Evolutionary conservation across 805 yeast species (phyloP).

Genomic region (Hanseniaspora mollemarum): DNA sequence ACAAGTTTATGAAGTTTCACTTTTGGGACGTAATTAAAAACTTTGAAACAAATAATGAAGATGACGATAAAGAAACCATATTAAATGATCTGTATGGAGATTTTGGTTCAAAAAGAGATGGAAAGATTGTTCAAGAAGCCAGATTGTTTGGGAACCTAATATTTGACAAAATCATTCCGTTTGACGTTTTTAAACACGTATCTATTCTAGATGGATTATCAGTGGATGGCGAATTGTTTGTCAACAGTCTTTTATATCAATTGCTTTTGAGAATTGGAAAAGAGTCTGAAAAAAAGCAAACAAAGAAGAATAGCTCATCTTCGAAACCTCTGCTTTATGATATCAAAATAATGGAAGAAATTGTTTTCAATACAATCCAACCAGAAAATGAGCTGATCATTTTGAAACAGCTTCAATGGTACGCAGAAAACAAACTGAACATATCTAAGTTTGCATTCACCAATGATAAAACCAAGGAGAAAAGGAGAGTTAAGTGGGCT

Average conservation of each 20-base stretch:
- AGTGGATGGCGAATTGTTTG: constrained; percentile 50
- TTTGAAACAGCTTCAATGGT: constrained; percentile 29
- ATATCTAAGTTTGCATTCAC: constrained; percentile 19
- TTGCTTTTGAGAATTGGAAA: constrained; percentile 55
- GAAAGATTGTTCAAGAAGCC: constrained; percentile 59
- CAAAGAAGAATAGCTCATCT: constrained; percentile 23
- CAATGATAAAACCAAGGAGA: constrained; percentile 21
- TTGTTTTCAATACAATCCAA: constrained; percentile 21
- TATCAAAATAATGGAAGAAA: constrained; percentile 25
- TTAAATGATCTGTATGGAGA: constrained; percentile 29
- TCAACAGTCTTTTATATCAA: constrained; percentile 62
- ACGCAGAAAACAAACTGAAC: constrained; percentile 24
- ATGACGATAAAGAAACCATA: constrained; percentile 26
- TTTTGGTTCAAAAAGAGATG: constrained; percentile 46
- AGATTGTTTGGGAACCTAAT: constrained; percentile 68
- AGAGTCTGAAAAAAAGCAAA: constrained; percentile 38
- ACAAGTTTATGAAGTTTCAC: constrained; percentile 44
- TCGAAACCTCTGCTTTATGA: constrained; percentile 21
- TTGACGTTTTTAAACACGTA: constrained; percentile 61
- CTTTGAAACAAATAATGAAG: constrained; percentile 43
- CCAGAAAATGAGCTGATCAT: constrained; percentile 25
- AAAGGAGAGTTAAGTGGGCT: constrained; percentile 29
- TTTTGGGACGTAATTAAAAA: constrained; percentile 79
- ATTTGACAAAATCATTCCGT: constrained; percentile 59
- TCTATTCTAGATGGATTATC: constrained; percentile 59